Evolutionary conservation across 1,284 basidiomycete species (phyloP).

Genomic region (Austroboletus novae-zelandiae): DNA sequence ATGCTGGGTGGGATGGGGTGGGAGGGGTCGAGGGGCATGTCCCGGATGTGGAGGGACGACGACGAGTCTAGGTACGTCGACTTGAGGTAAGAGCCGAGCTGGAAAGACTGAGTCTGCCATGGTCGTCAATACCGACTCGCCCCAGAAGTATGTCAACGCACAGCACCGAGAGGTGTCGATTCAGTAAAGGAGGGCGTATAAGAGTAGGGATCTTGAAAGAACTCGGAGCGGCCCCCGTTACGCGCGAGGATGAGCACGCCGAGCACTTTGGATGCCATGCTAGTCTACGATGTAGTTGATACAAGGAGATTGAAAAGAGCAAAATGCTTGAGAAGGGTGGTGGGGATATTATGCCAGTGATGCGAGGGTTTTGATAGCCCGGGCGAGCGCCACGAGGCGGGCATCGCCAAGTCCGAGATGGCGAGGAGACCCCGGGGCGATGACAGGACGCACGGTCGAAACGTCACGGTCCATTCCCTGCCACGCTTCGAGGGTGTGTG

Average conservation of each 20-base stretch:
- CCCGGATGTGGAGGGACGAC: conserved; percentile 65
- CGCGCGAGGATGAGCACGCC: conserved; percentile 81
- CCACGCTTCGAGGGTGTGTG: conserved; percentile 28
- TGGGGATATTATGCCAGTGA: neutral
- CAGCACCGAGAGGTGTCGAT: conserved; percentile 82
- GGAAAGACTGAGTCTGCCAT: conserved; percentile 63
- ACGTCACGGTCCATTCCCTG: conserved; percentile 29
- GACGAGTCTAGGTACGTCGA: conserved; percentile 65
- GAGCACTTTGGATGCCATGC: conserved; percentile 59
- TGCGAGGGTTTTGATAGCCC: conserved; percentile 32
- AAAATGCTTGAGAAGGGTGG: conserved; percentile 4
- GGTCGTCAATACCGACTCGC: too few relatives aligned
- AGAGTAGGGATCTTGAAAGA: conserved; percentile 66
- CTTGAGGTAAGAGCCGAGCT: conserved; percentile 68
- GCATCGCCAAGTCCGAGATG: conserved; percentile 28
- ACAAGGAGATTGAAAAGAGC: conserved; percentile 4
- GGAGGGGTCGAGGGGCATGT: conserved; percentile 43
- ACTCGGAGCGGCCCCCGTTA: conserved; percentile 76
- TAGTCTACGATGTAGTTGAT: neutral
- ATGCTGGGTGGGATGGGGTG: conserved; percentile 50
- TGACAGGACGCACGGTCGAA: conserved; percentile 19
- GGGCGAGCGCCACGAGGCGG: conserved; percentile 21
- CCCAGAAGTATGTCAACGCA: conserved; percentile 30
- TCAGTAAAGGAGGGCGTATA: conserved; percentile 72
- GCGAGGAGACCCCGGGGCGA: conserved; percentile 30